phyloP scores from a whole-genome alignment of 441 rosid genomes.

The Pelargonium fulgidum region DNA sequence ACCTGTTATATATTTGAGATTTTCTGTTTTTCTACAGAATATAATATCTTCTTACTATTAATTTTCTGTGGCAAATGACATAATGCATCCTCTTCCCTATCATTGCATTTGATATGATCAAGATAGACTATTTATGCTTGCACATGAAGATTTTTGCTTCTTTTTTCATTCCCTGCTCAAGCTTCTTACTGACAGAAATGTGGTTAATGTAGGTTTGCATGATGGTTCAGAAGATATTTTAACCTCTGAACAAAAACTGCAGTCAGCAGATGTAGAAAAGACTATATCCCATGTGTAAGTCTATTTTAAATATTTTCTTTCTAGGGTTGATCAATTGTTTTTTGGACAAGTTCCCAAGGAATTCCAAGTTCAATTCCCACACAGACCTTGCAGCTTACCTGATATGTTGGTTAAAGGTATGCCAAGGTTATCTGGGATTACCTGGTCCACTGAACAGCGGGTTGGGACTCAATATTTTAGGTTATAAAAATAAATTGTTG shows the following conservation, averaged over 20 bases:
- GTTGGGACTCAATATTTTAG: no score
- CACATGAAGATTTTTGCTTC: neutral
- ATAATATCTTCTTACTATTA: no score
- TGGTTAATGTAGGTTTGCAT: slow-evolving; percentile 25
- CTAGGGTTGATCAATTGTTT: neutral
- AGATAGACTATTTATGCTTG: neutral
- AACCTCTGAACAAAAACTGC: slow-evolving; percentile 26
- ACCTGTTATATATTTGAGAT: no score
- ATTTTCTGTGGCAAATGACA: no score
- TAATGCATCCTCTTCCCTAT: neutral
- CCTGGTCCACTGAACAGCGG: no score
- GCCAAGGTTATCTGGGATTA: no score
- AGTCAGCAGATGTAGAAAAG: slow-evolving; percentile 29
- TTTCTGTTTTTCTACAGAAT: no score
- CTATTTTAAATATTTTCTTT: slow-evolving; percentile 3
- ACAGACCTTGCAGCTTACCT: neutral
- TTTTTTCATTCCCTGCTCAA: neutral
- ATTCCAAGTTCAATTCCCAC: neutral
- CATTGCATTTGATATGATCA: neutral
- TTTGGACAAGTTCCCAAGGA: neutral
- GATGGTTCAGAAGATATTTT: slow-evolving; percentile 31
- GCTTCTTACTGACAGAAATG: neutral
- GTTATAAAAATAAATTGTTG: no score
- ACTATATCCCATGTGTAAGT: slow-evolving; percentile 37
- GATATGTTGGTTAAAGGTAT: neutral